Conservation (phyloP, 2,329 filamentous ascomycete species). For the Chaetomium strumarium region DNA sequence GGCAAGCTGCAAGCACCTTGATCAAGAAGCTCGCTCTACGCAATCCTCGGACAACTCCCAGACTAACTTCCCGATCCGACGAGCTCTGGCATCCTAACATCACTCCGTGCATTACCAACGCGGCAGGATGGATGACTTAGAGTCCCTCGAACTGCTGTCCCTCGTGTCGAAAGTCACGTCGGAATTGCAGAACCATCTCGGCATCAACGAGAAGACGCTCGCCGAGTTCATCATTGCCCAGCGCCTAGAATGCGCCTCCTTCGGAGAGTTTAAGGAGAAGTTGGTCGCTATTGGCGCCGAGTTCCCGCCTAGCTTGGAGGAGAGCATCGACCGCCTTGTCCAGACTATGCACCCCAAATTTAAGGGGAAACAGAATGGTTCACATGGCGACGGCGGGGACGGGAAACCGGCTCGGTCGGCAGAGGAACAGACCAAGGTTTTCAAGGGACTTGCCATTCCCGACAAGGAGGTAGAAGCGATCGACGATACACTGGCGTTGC, state of each 20-base stretch:
- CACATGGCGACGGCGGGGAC: conserved; percentile 32
- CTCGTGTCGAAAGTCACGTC: conserved; percentile 92
- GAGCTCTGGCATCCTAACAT: no score
- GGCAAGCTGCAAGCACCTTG: neutral
- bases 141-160: conserved; percentile 85
- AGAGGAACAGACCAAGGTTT: conserved; percentile 77
- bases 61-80: neutral
- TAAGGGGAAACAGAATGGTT: conserved; percentile 47
- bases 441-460: conserved; percentile 81
- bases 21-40: no score
- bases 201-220: conserved; percentile 87
- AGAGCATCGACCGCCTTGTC: conserved; percentile 86
- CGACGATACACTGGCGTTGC: conserved; percentile 85
- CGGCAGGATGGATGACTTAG: conserved; percentile 74
- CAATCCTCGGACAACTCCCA: neutral
- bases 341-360: conserved; percentile 87
- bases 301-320: conserved; percentile 80
- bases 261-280: conserved; percentile 68
- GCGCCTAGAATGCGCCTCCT: conserved; percentile 65
- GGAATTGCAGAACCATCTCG: conserved; percentile 89
- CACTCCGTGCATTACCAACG: no score
- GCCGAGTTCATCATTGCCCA: conserved; percentile 95
- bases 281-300: conserved; percentile 72
- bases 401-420: conserved; percentile 40
- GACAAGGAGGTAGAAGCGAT: conserved; percentile 72